A percentile compares a stretch with the other conserved stretches of the same genome.
Evolutionary conservation across 305 asterid species (phyloP).

Genomic region (Solanum chacoense): DNA sequence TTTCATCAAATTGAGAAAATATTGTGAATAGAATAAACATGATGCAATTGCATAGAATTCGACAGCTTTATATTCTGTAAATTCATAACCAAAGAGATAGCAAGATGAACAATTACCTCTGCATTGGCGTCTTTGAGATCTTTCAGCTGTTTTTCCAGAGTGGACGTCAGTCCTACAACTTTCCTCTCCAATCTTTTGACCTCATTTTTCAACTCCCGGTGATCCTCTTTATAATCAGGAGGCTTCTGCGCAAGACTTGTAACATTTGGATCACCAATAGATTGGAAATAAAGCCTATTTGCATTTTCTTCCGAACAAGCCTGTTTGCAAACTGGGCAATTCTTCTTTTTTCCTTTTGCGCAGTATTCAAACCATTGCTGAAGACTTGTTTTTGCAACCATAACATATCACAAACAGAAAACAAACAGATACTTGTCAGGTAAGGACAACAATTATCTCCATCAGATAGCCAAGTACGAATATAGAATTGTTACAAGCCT

Average conservation of each 20-base stretch:
- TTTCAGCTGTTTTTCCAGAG: conserved; percentile 51
- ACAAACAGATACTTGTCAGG: background rate
- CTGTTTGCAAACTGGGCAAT: conserved; percentile 91
- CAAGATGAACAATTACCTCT: conserved; percentile 31
- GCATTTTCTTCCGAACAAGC: conserved; percentile 50
- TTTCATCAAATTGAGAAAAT: background rate
- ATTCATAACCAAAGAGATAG: background rate
- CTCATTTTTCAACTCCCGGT: conserved; percentile 45
- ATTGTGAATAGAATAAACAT: background rate
- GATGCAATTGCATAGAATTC: background rate
- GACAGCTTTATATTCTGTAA: background rate
- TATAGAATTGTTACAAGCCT: background rate
- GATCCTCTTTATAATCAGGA: conserved; percentile 20
- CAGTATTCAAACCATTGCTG: conserved; percentile 98
- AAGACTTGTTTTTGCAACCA: conserved; percentile 33
- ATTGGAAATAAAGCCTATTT: conserved; percentile 78
- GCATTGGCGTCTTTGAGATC: conserved; percentile 35
- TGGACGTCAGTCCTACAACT: conserved; percentile 42
- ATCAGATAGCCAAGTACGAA: background rate
- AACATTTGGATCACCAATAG: conserved; percentile 59
- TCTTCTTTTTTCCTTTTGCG: conserved; percentile 52
- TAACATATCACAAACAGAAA: background rate
- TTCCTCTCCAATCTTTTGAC: conserved; percentile 66
- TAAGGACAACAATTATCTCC: background rate
- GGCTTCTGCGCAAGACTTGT: conserved; percentile 36